phyloP scores from a whole-genome alignment of 768 basidiomycete species.

The Podaxis sp. region DNA sequence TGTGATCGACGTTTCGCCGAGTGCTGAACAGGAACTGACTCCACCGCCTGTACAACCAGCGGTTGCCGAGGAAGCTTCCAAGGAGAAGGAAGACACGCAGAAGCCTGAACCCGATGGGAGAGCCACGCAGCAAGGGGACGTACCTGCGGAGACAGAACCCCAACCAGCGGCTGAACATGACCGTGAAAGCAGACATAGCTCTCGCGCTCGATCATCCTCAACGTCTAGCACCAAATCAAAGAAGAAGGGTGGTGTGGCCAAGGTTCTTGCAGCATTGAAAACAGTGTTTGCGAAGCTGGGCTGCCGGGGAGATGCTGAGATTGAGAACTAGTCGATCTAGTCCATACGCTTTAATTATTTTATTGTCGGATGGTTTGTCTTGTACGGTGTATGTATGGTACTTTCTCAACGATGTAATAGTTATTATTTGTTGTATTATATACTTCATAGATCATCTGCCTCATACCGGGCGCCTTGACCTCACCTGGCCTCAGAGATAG shows the following conservation, averaged over 20 bases:
- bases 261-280: constrained; percentile 1
- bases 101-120: not conserved
- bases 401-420: not conserved
- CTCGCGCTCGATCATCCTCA: not conserved
- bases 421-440: not conserved
- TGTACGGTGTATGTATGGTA: not conserved
- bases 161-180: not conserved
- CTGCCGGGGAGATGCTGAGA: constrained; percentile 5
- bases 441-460: too few species aligned
- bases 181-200: not conserved
- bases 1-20: not conserved
- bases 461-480: too few species aligned
- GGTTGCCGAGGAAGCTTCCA: not conserved
- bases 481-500: too few species aligned
- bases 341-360: not conserved
- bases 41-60: not conserved
- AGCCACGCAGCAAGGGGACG: not conserved
- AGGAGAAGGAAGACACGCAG: not conserved
- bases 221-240: not conserved
- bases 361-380: not conserved
- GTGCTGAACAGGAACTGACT: not conserved
- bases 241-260: not conserved
- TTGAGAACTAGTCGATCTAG: constrained; percentile 1
- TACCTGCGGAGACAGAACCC: not conserved
- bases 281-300: not conserved